These are phyloP conservation scores for Suillus decipiens DNA, from an alignment of 768 basidiomycete species.

Conservation along the genomic window DNA sequence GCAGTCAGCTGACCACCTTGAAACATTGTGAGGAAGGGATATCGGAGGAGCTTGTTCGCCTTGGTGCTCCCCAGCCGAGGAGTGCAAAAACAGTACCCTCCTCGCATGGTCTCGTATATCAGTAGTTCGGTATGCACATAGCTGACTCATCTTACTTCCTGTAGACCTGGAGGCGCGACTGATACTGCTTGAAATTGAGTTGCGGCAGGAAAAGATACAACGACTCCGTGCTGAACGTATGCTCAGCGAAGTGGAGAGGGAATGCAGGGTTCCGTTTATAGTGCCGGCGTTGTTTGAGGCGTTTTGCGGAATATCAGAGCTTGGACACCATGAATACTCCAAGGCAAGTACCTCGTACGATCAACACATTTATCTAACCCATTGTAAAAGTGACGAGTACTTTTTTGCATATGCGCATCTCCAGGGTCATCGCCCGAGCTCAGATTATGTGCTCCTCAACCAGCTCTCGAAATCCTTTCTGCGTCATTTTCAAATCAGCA, in stretches of 20 bases:
- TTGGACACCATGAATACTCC: slow-evolving; percentile 16
- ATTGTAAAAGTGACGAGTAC: not conserved
- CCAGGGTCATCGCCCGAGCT: not conserved
- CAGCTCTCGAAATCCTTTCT: not conserved
- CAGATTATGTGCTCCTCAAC: not conserved
- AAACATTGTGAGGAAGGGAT: slow-evolving; percentile 27
- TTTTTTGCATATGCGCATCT: not conserved
- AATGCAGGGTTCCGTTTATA: slow-evolving; percentile 55
- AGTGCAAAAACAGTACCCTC: not conserved
- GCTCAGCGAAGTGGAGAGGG: slow-evolving; percentile 49
- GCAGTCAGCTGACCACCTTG: slow-evolving; percentile 24
- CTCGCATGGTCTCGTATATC: not conserved
- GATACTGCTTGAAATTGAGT: slow-evolving; percentile 33
- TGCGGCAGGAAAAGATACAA: slow-evolving; percentile 38
- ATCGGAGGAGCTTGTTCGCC: slow-evolving; percentile 22
- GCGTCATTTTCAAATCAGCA: not conserved
- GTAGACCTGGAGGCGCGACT: slow-evolving; percentile 32
- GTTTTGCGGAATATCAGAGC: slow-evolving; percentile 49
- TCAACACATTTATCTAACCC: not conserved
- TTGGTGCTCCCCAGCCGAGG: slow-evolving; percentile 13
- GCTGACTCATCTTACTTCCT: not conserved
- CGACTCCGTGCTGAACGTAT: slow-evolving; percentile 46
- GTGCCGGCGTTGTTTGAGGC: slow-evolving; percentile 60
- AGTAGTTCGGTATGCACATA: not conserved
- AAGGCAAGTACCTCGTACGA: not conserved